Conservation (phyloP, 2,329 filamentous ascomycete genomes). For the Colletotrichum sp. region DNA sequence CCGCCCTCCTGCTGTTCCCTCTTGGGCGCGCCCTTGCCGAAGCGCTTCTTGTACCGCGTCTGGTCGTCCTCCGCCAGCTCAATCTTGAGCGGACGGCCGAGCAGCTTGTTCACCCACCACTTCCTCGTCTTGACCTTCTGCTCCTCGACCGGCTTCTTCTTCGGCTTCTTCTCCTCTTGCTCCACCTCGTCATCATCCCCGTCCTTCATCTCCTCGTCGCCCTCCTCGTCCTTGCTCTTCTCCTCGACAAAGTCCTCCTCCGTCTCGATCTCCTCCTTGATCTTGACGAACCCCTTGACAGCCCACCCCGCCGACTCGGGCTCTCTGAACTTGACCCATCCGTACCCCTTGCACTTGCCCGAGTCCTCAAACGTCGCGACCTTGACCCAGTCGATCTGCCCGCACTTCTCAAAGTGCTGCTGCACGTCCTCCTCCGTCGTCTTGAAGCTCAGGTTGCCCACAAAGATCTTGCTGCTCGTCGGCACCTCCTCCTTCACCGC, state of each 20-base stretch:
- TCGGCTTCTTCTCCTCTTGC: constrained; percentile 37
- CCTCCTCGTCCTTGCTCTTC: constrained; percentile 37
- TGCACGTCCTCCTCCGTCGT: constrained; percentile 80
- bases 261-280: constrained; percentile 68
- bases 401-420: constrained; percentile 85
- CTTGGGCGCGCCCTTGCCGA: constrained; percentile 71
- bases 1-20: constrained; percentile 31
- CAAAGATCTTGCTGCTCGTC: constrained; percentile 82
- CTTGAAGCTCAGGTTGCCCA: constrained; percentile 88
- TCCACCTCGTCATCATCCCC: constrained; percentile 40
- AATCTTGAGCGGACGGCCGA: constrained; percentile 81
- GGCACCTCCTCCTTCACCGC: constrained; percentile 39
- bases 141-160: constrained; percentile 31
- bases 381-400: constrained; percentile 81
- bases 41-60: constrained; percentile 91
- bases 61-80: constrained; percentile 94
- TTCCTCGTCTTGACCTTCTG: constrained; percentile 66
- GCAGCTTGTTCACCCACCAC: constrained; percentile 86
- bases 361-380: constrained; percentile 95
- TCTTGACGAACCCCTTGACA: constrained; percentile 80
- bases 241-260: constrained; percentile 65
- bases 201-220: constrained; percentile 37
- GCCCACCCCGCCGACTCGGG: constrained; percentile 72
- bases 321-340: constrained; percentile 90
- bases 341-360: constrained; percentile 97